Base-by-base conservation (phyloP, 306 rosid species). In the Lotus japonicus region DNA sequence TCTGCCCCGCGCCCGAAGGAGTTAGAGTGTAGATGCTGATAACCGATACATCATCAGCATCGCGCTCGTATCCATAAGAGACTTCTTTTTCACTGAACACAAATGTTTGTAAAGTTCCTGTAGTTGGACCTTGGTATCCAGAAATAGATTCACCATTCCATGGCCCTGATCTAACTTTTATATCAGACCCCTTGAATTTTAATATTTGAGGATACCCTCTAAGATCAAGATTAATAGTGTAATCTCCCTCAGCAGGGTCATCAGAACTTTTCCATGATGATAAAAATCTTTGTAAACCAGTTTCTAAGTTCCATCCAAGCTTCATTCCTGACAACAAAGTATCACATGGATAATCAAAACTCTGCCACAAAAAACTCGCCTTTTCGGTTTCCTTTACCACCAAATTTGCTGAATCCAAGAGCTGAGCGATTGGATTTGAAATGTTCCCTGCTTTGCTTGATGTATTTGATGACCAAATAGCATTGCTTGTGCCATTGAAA, bases 331-430 rank as follows among this genome's bases (percentile, higher is more conserved):
- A 14, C 28, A 74, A 7, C 6, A 13, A 7, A 5, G 67, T 65
- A 9, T 74, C 66, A 13, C 79, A 8, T 1, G 73, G 79, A 49
- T 55, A 15, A 36, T 74, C 79, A 56, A 74, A 74, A 45, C 73
- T 74, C 60, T 55, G 79, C 79, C 79, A 74, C 7, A 65, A 9
- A 2, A 56, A 12, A 2, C 36, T 31, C 36, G 5, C 36, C 36
- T 61, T n/a, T n/a, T 48, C 8, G 2, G 0, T 16, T 5, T 31
- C 36, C 36, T 38, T 58, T 28, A 36, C 43, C 3, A 38, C 48
- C 39, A 58, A 10, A 10, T 58, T 58, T 36, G 48, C 65, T 0
- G 65, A 36, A 2, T 58, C 48, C 31, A 58, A 9, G 9, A 58
- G 6, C 4, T 16, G 5, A 3, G 65, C 48, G 33, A 38, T 36